Conservation (phyloP, 306 rosid genomes). For the Castanopsis chinensis region DNA sequence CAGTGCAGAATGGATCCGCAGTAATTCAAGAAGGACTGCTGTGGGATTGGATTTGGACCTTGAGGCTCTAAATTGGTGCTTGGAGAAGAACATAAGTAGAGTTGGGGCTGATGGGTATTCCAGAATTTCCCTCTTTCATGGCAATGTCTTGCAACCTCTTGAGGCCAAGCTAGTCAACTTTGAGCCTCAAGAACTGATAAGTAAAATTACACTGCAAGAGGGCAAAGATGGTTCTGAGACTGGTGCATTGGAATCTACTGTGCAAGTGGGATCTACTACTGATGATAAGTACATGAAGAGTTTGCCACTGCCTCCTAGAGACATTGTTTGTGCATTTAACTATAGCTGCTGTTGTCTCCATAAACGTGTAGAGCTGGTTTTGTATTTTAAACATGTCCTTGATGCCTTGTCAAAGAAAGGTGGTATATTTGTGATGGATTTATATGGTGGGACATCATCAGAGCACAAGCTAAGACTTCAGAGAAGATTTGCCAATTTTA, state of each 20-base stretch:
- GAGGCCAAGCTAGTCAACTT: constrained; percentile 59
- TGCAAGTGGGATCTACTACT: constrained; percentile 30
- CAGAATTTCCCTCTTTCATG: constrained; percentile 82
- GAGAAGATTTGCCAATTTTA: constrained; percentile 78
- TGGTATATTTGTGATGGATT: constrained; percentile 92
- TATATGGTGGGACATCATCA: constrained; percentile 90
- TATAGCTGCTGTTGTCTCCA: constrained; percentile 97
- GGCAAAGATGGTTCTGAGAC: constrained; percentile 20
- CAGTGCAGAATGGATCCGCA: constrained; percentile 83
- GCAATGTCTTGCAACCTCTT: constrained; percentile 76
- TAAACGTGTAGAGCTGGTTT: constrained; percentile 68
- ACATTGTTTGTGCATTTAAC: constrained; percentile 88
- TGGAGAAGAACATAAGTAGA: constrained; percentile 69
- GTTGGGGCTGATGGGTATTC: constrained; percentile 70
- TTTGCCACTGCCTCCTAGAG: constrained; percentile 52
- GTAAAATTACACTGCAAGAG: constrained; percentile 46
- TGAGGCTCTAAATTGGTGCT: constrained; percentile 83
- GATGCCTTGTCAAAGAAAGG: constrained; percentile 67
- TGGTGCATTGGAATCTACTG: constrained; percentile 33
- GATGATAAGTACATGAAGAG: constrained; percentile 37
- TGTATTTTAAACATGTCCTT: constrained; percentile 75
- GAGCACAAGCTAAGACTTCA: constrained; percentile 79
- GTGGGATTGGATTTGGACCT: constrained; percentile 81
- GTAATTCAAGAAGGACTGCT: constrained; percentile 75
- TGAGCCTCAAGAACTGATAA: constrained; percentile 45